phyloP scores from a whole-genome alignment of 2,329 filamentous ascomycete genomes.

The Aspergillus sclerotialis region DNA sequence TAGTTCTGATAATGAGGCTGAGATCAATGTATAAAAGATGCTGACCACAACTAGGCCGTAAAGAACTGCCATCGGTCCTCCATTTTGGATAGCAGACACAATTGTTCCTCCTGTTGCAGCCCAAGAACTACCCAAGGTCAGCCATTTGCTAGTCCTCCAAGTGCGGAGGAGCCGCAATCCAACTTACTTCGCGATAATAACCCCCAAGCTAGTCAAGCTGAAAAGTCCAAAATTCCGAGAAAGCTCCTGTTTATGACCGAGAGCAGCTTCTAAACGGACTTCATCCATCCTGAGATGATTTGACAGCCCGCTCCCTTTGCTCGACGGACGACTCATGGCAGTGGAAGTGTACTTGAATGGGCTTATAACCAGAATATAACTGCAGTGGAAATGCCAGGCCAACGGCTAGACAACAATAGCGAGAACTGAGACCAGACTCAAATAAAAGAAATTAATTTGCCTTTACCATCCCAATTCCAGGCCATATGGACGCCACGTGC shows the following conservation, averaged over 20 bases:
- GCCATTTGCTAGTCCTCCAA: no score
- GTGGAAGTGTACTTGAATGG: no score
- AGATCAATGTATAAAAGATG: slow-evolving; percentile 48
- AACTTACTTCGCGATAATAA: slow-evolving; percentile 43
- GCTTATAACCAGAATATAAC: no score
- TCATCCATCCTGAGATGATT: slow-evolving; percentile 12
- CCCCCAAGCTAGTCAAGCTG: slow-evolving; percentile 49
- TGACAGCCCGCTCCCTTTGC: no score
- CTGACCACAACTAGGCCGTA: slow-evolving; percentile 47
- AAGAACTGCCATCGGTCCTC: slow-evolving; percentile 52
- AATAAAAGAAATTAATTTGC: no score
- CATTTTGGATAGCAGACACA: slow-evolving; percentile 50
- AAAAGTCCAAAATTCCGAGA: slow-evolving; percentile 52
- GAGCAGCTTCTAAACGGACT: slow-evolving; percentile 18
- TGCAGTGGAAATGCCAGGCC: no score
- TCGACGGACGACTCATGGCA: no score
- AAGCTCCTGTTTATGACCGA: slow-evolving; percentile 54
- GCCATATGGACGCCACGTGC: slow-evolving; percentile 22
- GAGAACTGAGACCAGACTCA: no score
- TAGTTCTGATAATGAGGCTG: slow-evolving; percentile 50
- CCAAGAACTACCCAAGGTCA: slow-evolving; percentile 59
- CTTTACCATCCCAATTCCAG: no score
- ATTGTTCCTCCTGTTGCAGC: slow-evolving; percentile 52
- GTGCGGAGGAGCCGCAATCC: no score
- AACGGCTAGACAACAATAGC: no score